Evolutionary conservation across 352 stramenopile species (phyloP), one percentile per base, ranked within the genome.

Genomic region (Sclerospora graminicola): DNA sequence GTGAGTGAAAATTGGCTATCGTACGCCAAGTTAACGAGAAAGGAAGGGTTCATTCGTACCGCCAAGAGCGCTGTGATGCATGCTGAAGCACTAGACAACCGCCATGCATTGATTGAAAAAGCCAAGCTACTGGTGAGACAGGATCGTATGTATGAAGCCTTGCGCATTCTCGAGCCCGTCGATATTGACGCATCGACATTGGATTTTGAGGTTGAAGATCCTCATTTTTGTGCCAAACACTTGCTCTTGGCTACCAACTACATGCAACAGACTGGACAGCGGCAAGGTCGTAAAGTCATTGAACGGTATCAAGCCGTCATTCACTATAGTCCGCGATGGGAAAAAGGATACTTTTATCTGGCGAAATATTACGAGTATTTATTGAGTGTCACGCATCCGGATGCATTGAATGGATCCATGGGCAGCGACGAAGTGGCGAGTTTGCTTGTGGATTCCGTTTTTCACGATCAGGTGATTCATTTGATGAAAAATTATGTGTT

Each of bases 401-500:
- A 83, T 37, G 58, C 60, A 6, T 29, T 64, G 11, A 57, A 23
- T 42, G 59, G 55, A 8, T 56, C 59, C 6, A 51, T 66, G 40
- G 58, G 59, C 19, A 45, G 77, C 26, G 66, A 70, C 24, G 70
- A 81, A 21, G 58, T 62, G 16, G 48, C 53, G 11, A 26, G 45
- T 1, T 43, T 85, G 23, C 44, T 75, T 8, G 45, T 88, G 15
- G 73, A 88, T 40, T 54, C 54, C 0, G 60, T 68, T 7, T 84
- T 90, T 44, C 78, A 80, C 30, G 43, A 48, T 4, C 63, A 86
- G 13, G 62, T 97, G 39, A 76, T 96, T 31, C 74, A 83, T 28
- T 74, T 97, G 50, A 94, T 99, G 60, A 67, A 90, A 26, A 96
- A 98, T 50, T 99, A 98, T 62, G 83, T 95, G 42, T 62, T 82